Evolutionary conservation across 495 filamentous ascomycete genomes (phyloP), one percentile per base, ranked within the genome.

Genomic region (Penicillium paxilli): DNA sequence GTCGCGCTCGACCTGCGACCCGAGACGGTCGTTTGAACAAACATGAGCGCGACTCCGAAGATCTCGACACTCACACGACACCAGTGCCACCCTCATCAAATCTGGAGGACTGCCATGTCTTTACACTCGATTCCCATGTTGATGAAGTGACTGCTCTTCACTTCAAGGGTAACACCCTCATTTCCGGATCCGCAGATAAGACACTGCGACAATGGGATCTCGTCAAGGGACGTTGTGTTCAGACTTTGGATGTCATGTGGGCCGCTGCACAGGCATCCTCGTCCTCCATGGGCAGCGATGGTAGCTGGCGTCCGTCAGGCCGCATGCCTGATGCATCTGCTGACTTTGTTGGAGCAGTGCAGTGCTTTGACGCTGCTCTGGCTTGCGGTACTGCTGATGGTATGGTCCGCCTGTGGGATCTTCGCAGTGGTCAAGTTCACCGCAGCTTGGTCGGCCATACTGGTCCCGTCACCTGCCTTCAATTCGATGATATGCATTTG

Each of bases 191-290:
- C 4, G 87, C 95, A 6, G 94, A 98, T 70, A 98, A 98, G 78
- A 98, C 94, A 3, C 73, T 98, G 37, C 84, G 94, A 41, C 94
- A 99, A 71, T 99, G 94, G 94, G 94, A 99, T 80, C 75, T 99
- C 26, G 87, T 89, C 55, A 96, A 91, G 64, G 94, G 94, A 7
- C 87, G 95, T 46, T 98, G 94, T 69, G 90, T 98, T 25, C 94
- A 99, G 72, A 99, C 94, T 1, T 77, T 99, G 23, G 94, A 99
- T 71, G 92, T 99, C n/a, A 85, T 99, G 59, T 99, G 94, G 94
- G 94, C 94, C 4, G 91, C 94, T 1, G 92, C 94, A 2, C 95
- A 98, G 68, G 91, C 91, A 22, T 89, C 87, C 8, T 83, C 90
- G 25, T 80, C 80, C 8, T 80, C 80, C 8, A 54, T 91, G 79